Base-by-base conservation (phyloP, 768 basidiomycete species). In the Clitopilus passeckerianus region DNA sequence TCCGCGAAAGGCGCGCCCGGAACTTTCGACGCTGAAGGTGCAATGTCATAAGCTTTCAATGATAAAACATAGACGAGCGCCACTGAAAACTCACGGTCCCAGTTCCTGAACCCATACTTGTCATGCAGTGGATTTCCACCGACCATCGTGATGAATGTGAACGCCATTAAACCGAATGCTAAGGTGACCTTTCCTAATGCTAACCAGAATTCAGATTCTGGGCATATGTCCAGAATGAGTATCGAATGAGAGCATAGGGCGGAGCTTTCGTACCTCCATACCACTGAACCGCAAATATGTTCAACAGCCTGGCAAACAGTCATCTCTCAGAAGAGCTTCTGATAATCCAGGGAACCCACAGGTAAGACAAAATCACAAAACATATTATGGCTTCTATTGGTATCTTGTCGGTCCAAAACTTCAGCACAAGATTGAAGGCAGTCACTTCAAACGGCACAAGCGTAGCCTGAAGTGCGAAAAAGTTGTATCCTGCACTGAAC, bases 111-210 rank as follows among this genome's bases (percentile, higher is more conserved):
- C 8, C 82, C 83, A 64, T 82, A 85, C 2, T 64, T 75, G 59
- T 86, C 82, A 54, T 75, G 80, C 23, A 76, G 61, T 1, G 83
- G 84, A 66, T 85, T 85, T 6, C 83, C 84, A 14, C 84, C 84
- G 9, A 83, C 77, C 84, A 86, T 85, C 14, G 81, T 82, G 34
- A 85, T 68, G 59, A 86, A 82, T 3, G 84, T 85, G 65, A 83
- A 85, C 10, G 67, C 58, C 58, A 83, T 78, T 9, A 86, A 65
- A n/a, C 79, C 77, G 44, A 75, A 60, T 9, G 77, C 77, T 1
- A 86, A 69, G 20, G 79, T 63, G 10, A 80, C 77, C 63, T 85
- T 85, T 23, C 81, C 81, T 15, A 79, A 61, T 22, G 81, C 74
- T 8, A 84, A 69, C 81, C 82, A 83, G 63, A 83, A 84, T 63